Percentiles rank a stretch among this genome's conserved stretches.
phyloP scores from a whole-genome alignment of 2,329 filamentous ascomycete species.

The Fusarium sp. region DNA sequence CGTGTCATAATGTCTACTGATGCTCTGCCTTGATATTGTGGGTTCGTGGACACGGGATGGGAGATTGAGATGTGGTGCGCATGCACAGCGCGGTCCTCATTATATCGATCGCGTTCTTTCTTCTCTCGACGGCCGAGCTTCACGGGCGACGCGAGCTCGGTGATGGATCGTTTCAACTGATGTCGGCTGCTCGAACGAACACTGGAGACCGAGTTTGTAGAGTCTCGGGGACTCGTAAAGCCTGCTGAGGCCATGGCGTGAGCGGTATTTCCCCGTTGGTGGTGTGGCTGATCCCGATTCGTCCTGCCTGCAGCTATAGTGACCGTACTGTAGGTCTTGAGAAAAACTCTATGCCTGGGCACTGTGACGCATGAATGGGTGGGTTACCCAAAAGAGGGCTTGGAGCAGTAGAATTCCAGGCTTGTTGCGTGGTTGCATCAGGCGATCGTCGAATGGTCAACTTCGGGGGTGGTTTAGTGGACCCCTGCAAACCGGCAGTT shows the following conservation, averaged over 20 bases:
- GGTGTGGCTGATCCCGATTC: constrained; percentile 25
- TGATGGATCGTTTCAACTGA: constrained; percentile 65
- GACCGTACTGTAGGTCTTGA: neutral
- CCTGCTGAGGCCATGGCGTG: constrained; percentile 38
- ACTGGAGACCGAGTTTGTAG: constrained; percentile 37
- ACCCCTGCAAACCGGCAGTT: constrained; percentile 19
- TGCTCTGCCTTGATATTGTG: constrained; percentile 46
- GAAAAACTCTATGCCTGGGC: constrained; percentile 16
- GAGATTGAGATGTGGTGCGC: constrained; percentile 28
- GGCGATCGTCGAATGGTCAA: constrained; percentile 29
- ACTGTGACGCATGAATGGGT: constrained; percentile 29
- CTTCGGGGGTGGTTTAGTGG: constrained; percentile 29
- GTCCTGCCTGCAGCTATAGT: constrained; percentile 3
- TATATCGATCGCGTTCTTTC: constrained; percentile 41
- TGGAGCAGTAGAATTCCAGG: constrained; percentile 20
- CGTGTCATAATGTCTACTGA: constrained; percentile 58
- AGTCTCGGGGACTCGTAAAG: constrained; percentile 40
- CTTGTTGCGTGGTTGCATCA: constrained; percentile 34
- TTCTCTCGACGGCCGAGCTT: constrained; percentile 51
- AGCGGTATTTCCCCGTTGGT: constrained; percentile 14
- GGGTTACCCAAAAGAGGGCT: constrained; percentile 25
- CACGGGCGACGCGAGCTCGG: constrained; percentile 61
- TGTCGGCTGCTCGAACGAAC: constrained; percentile 53
- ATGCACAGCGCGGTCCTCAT: constrained; percentile 44
- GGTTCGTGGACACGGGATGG: constrained; percentile 38